Evolutionary conservation across 768 basidiomycete genomes (phyloP), one percentile per base, ranked within the genome.

Genomic region (Lanmaoa rubissima): DNA sequence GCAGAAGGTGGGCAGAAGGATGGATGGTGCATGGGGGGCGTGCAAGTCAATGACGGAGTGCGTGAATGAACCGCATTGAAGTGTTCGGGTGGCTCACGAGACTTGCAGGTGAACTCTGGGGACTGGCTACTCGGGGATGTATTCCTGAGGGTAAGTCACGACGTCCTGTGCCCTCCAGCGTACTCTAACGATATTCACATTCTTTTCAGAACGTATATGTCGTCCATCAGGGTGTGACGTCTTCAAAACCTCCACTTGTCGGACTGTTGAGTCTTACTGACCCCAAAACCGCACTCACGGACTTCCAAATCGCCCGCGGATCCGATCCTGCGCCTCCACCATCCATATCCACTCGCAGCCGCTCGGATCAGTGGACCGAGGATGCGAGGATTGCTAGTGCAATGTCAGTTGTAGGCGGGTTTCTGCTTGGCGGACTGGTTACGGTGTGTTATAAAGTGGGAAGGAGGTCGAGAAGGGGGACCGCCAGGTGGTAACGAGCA

Each of bases 81-180:
- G 1, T 26, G 16, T 34, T 41, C 16, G 13, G 32, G 21, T n/a
- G 42, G 45, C 61, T 61, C 17, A 68, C 24, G 21, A 35, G 13
- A 39, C 4, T 32, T 28, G 28, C 57, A 81, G 79, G 73, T 82
- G n/a, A 73, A 76, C 59, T 79, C 81, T 13, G 82, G 78, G 5
- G 84, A 86, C 67, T 86, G 83, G 82, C 71, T 86, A 6, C 73
- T 84, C 19, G 84, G 83, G n/a, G 82, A 82, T 51, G 73, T 76
- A 17, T 84, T 83, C 54, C 73, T 86, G 53, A 74, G 83, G 61
- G 83, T 80, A 55, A 53, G 76, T 71, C 28, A 24, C 1, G 24
- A 34, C 4, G 24, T 13, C 17, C n/a, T 28, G 19, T 34, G 17
- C n/a, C 17, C 4, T 46, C 13, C 7, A 13, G 8, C 12, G 12